Base-by-base conservation (phyloP, 768 basidiomycete species). In the Tulasnella sp. region DNA sequence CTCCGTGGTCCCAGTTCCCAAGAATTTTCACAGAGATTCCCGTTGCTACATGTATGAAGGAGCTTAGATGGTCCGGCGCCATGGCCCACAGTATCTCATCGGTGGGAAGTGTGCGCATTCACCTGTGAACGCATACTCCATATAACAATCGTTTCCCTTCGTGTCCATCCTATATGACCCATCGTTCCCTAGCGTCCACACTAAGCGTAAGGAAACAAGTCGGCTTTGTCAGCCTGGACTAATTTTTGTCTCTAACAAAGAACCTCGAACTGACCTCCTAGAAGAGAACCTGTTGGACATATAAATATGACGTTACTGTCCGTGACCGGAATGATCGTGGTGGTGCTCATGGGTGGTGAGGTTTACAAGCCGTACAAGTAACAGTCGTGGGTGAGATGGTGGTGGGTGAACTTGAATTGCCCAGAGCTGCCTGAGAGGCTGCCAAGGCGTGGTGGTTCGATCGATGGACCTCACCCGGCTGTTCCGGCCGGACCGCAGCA, bases 71-170 rank as follows among this genome's bases (percentile, higher is more conserved):
- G 34, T 36, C 9, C 25, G 19, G 39, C 19, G 34, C 34, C n/a
- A n/a, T n/a, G n/a, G n/a, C n/a, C n/a, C n/a, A n/a, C n/a, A n/a
- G n/a, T n/a, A n/a, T n/a, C n/a, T n/a, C n/a, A n/a, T n/a, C n/a
- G n/a, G n/a, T n/a, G n/a, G n/a, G 19, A 17, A 70, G 17, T 5
- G n/a, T 36, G 31, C 15, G 34, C 19, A 4, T 19, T 17, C 31
- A 70, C 68, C 19, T 9, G 19, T 70, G 39, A 70, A 72, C 29
- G 36, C 5, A n/a, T 72, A 72, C 29, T 37, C 45, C 71, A 72
- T 72, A 72, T 38, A 42, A 42, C 71, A 72, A 17, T n/a, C 71
- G 11, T 42, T 72, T n/a, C 71, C 71, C 17, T 31, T 72, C 29
- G 71, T 49, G 12, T 42, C 29, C 54, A 58, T 58, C 54, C 54